Evolutionary conservation across 2,329 filamentous ascomycete species (phyloP).

Genomic region (Cryphonectria nitschkei): DNA sequence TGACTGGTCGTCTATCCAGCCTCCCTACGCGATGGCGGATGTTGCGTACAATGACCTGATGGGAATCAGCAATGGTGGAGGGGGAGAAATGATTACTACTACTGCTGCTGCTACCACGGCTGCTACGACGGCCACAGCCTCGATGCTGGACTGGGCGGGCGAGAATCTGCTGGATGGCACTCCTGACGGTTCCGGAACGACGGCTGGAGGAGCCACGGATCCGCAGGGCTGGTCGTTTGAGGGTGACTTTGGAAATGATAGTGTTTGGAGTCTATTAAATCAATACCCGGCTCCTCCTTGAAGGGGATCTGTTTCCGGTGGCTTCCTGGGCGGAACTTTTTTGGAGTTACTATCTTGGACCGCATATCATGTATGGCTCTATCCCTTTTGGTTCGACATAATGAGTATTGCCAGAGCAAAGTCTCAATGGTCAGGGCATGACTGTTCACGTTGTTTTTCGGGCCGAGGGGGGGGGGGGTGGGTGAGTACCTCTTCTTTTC

Average conservation of each 20-base stretch:
- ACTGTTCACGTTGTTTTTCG: not conserved
- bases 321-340: not conserved
- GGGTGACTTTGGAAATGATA: slow-evolving; percentile 37
- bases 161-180: slow-evolving; percentile 23
- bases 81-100: not conserved
- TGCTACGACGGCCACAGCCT: slow-evolving; percentile 28
- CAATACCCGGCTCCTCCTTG: slow-evolving; percentile 35
- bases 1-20: slow-evolving; percentile 55
- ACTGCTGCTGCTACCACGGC: slow-evolving; percentile 9
- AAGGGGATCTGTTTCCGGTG: not conserved
- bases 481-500: not conserved
- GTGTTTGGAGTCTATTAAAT: slow-evolving; percentile 38
- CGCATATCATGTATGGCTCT: not conserved
- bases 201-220: slow-evolving; percentile 18
- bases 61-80: slow-evolving; percentile 41
- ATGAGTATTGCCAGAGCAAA: not conserved
- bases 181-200: slow-evolving; percentile 2
- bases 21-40: slow-evolving; percentile 61
- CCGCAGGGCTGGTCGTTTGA: slow-evolving; percentile 33
- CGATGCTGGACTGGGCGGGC: slow-evolving; percentile 32
- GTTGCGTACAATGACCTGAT: slow-evolving; percentile 60
- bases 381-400: not conserved
- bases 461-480: too few relatives aligned
- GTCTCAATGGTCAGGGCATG: not conserved
- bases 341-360: not conserved